These are phyloP conservation scores for Fusarium sp. DNA, from an alignment of 2,329 filamentous ascomycete genomes.

Conservation along the genomic window DNA sequence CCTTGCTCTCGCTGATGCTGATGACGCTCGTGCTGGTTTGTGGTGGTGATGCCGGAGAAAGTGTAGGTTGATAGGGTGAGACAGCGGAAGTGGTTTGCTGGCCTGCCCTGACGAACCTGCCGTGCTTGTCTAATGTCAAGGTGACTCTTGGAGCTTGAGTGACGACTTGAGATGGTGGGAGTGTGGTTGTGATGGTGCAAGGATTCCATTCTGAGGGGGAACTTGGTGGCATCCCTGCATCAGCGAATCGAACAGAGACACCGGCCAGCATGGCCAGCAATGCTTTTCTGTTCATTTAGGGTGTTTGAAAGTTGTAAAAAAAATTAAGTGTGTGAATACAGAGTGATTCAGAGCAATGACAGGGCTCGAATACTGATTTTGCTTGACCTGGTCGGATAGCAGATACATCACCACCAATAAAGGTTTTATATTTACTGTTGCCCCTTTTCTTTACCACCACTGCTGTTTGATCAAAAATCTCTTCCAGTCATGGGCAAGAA, in stretches of 20 bases:
- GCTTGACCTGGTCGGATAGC: neutral
- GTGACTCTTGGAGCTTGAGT: neutral
- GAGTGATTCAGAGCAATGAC: neutral
- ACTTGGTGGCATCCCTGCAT: neutral
- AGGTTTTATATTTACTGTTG: neutral
- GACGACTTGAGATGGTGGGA: neutral
- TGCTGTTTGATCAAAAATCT: neutral
- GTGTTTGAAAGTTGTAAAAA: neutral
- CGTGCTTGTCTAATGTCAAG: neutral
- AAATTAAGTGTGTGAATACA: neutral
- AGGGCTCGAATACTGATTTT: neutral
- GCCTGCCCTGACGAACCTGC: neutral
- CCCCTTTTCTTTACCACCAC: neutral
- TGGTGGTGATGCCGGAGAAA: neutral
- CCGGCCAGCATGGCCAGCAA: neutral
- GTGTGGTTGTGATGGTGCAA: neutral
- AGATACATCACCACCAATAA: neutral
- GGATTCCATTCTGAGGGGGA: neutral
- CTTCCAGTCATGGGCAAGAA: neutral
- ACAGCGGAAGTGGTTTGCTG: neutral
- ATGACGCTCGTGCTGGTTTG: neutral
- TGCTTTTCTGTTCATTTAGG: neutral
- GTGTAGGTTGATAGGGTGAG: neutral
- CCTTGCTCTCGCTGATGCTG: neutral
- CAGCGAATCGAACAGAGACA: neutral